phyloP scores from a whole-genome alignment of 75 land plant species.

The Ceratopteris richardii region DNA sequence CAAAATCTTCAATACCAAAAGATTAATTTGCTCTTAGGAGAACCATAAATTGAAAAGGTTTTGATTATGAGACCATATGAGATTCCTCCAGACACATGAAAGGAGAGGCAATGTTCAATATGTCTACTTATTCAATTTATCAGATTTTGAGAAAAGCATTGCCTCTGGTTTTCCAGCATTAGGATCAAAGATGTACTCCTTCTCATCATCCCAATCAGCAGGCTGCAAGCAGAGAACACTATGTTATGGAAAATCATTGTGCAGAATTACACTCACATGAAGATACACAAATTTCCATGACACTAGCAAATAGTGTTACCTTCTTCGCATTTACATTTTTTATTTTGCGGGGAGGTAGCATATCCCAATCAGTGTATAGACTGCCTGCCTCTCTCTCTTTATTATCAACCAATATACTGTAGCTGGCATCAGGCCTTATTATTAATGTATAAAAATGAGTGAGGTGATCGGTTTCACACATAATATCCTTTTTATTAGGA shows the following conservation, averaged over 20 bases:
- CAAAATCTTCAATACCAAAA: no score
- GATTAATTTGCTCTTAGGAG: no score
- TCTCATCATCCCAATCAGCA: conserved; percentile 82
- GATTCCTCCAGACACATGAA: no score
- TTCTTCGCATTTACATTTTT: conserved; percentile 77
- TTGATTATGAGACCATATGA: no score
- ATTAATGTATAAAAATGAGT: conserved; percentile 85
- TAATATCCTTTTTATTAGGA: conserved; percentile 65
- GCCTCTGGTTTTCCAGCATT: conserved; percentile 88
- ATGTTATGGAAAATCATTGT: conserved; percentile 6
- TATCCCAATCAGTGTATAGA: conserved; percentile 89
- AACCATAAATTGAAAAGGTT: no score
- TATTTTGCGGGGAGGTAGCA: conserved; percentile 83
- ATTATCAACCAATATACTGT: conserved; percentile 72
- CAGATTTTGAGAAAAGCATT: conserved; percentile 1
- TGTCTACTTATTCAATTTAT: neutral
- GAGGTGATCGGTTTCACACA: conserved; percentile 79
- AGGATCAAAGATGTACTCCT: conserved; percentile 87
- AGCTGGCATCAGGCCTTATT: conserved; percentile 78
- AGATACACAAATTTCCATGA: no score
- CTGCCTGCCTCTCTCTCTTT: conserved; percentile 75
- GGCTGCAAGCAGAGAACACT: conserved; percentile 81
- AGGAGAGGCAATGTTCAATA: no score
- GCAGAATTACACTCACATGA: no score
- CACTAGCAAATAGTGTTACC: conserved; percentile 27